Base-by-base conservation (phyloP, 106 monocot genomes). In the Apostasia ramifera region DNA sequence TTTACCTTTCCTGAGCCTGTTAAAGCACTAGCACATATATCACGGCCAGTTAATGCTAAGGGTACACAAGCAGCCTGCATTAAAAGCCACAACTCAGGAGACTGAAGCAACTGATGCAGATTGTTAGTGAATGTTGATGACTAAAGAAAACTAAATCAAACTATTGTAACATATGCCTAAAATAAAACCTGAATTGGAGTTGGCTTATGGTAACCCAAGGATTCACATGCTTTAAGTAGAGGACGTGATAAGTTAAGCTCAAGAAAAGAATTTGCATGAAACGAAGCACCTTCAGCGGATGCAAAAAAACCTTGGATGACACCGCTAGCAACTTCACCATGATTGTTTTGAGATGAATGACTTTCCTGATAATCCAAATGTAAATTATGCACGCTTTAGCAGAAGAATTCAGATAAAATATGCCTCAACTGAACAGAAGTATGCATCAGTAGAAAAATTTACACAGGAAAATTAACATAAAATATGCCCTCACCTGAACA, bases 1-100 rank as follows among this genome's bases (percentile, higher is more conserved):
- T 13, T 66, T 78, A 94, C 97, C 97, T 97, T 97, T 74, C 97
- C 97, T 38, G 97, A 97, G 71, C 97, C 97, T 51, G 97, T 97
- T 70, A 92, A 76, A 43, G 97, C 97, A 71, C 97, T 97, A 75
- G 92, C 97, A 80, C 92, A 97, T 57, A 97, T 86, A 74, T 97
- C 97, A 73, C 97, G 89, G 15, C 97, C 97, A 74, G 81, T 79
- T 70, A 97, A 75, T 58, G 97, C 97, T 64, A 97, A 81, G 5
- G 97, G 97, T 87, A 97, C 87, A 69, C 97, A 97, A 51, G 97
- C 97, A 43, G 97, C 86, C 97, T 97, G 59, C 44, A 77, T 50
- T 40, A 84, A 68, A 26, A 43, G 5, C 44, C 13, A 47, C 15
- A 7, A 40, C 9, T 50, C 37, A 66, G 39, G 7, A 37, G 45